Percentiles rank a stretch among this genome's conserved stretches.
phyloP scores from a whole-genome alignment of 2,329 filamentous ascomycete genomes.

The Fusarium sp. region DNA sequence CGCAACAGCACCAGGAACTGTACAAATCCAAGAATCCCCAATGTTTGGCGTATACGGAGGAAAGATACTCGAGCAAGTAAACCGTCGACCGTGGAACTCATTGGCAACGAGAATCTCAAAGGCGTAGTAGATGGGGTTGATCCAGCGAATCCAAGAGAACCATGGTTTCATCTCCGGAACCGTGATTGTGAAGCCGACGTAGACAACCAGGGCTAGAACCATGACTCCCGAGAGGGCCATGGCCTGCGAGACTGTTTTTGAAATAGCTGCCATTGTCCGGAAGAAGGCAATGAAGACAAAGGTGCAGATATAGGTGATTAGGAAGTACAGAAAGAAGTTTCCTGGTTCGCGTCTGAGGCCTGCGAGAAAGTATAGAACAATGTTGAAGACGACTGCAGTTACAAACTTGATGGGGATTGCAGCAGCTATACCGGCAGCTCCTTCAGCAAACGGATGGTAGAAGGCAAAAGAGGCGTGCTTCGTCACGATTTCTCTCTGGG shows the following conservation, averaged over 20 bases:
- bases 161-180: conserved; percentile 66
- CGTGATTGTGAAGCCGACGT: conserved; percentile 43
- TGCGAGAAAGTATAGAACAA: conserved; percentile 69
- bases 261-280: conserved; percentile 77
- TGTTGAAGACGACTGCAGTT: conserved; percentile 63
- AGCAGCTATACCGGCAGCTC: conserved; percentile 64
- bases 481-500: conserved; percentile 61
- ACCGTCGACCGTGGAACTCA: conserved; percentile 72
- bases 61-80: conserved; percentile 65
- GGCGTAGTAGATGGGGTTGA: conserved; percentile 79
- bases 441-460: conserved; percentile 65
- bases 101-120: conserved; percentile 81
- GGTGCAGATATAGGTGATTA: conserved; percentile 76
- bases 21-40: conserved; percentile 64
- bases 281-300: conserved; percentile 83
- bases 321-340: conserved; percentile 81
- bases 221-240: conserved; percentile 65
- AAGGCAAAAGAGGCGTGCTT: conserved; percentile 63
- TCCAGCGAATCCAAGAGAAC: conserved; percentile 81
- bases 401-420: conserved; percentile 71
- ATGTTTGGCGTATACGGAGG: conserved; percentile 59
- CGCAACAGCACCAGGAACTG: conserved; percentile 64
- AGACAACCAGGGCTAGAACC: conserved; percentile 64
- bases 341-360: conserved; percentile 68
- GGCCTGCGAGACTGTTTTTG: conserved; percentile 72